Conservation (phyloP, 2,329 filamentous ascomycete genomes). For the Dothiorella sarmentorum region DNA sequence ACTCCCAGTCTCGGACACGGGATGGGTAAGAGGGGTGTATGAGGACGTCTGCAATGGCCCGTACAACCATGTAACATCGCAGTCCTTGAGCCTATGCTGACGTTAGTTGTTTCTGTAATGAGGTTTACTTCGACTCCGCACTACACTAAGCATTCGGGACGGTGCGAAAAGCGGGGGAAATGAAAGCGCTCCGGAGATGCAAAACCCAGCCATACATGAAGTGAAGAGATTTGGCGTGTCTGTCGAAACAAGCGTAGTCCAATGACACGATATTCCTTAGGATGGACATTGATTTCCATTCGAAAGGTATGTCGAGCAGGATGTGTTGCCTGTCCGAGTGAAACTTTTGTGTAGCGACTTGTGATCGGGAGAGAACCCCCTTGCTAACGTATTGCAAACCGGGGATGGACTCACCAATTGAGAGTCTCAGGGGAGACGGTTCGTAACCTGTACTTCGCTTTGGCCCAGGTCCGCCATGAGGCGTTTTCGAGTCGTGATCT, state of each 20-base stretch:
- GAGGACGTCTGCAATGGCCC: constrained; percentile 79
- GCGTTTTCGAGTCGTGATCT: constrained; percentile 86
- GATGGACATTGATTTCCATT: not conserved
- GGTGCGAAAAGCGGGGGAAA: not conserved
- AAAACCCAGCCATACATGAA: not conserved
- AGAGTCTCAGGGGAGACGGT: constrained; percentile 88
- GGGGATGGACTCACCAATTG: constrained; percentile 69
- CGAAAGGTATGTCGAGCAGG: not conserved
- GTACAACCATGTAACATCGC: constrained; percentile 96
- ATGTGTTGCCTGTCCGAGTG: not conserved
- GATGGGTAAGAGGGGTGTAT: constrained; percentile 50
- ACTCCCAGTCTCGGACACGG: constrained; percentile 50
- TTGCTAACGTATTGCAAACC: not conserved
- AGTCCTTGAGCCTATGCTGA: constrained; percentile 79
- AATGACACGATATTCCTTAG: not conserved
- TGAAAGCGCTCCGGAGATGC: not conserved
- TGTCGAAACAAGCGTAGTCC: not conserved
- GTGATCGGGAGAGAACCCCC: too few species aligned
- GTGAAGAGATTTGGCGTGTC: constrained; percentile 15
- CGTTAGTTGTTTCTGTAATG: constrained; percentile 31
- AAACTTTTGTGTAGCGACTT: too few species aligned
- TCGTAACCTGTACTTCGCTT: constrained; percentile 79
- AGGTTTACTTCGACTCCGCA: not conserved
- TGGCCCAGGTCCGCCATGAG: constrained; percentile 96
- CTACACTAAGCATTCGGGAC: not conserved